Evolutionary conservation across 2,329 filamentous ascomycete genomes (phyloP).

Genomic region (Dactylellina parvicollis): DNA sequence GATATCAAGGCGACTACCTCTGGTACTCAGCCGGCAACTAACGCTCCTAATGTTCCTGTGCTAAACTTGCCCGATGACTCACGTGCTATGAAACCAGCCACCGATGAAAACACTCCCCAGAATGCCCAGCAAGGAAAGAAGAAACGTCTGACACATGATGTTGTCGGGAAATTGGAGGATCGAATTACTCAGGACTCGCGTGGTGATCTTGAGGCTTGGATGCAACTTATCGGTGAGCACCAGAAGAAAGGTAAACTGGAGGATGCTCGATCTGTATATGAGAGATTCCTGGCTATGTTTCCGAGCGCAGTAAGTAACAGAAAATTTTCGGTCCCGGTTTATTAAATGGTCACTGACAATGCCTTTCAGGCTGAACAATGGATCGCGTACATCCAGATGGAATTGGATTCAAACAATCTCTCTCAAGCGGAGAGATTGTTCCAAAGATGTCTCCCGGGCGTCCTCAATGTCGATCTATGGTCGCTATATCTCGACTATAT

Average conservation of each 20-base stretch:
- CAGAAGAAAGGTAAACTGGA: constrained; percentile 83
- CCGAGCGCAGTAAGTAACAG: constrained; percentile 84
- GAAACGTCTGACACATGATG: constrained; percentile 75
- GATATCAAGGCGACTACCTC: constrained; percentile 38
- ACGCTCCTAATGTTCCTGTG: constrained; percentile 45
- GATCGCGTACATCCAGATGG: constrained; percentile 88
- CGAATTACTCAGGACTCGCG: constrained; percentile 91
- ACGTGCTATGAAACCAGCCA: constrained; percentile 25
- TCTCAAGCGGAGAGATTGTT: constrained; percentile 84
- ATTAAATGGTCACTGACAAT: constrained; percentile 10
- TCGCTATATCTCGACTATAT: constrained; percentile 95
- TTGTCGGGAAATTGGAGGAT: constrained; percentile 83
- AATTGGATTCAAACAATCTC: constrained; percentile 85
- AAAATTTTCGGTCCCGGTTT: background rate
- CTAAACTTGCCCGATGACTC: constrained; percentile 51
- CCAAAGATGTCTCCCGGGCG: constrained; percentile 77
- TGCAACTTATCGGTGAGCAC: constrained; percentile 84
- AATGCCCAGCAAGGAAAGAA: constrained; percentile 59
- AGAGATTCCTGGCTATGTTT: constrained; percentile 86
- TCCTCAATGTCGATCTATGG: constrained; percentile 88
- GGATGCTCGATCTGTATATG: constrained; percentile 80
- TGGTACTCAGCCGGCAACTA: constrained; percentile 25
- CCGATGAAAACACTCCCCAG: constrained; percentile 37
- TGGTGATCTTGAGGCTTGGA: constrained; percentile 91
- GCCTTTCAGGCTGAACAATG: constrained; percentile 82